Evolutionary conservation across 2,329 filamentous ascomycete species (phyloP).

Genomic region (Trichoderma polysporum): DNA sequence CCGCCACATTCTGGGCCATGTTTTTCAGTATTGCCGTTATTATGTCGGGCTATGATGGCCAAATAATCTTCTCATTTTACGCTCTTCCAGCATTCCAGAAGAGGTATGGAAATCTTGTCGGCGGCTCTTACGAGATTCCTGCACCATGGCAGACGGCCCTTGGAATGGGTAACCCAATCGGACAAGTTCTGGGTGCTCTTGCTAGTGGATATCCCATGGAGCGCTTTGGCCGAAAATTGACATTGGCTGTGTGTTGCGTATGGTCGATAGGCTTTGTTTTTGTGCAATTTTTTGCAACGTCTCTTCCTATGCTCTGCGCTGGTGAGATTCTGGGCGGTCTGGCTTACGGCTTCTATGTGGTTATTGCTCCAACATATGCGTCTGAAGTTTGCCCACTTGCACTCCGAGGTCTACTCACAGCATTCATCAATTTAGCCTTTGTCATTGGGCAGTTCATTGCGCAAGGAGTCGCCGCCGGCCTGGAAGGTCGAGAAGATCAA

Average conservation of each 20-base stretch:
- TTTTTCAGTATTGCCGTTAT: constrained; percentile 33
- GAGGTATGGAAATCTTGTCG: constrained; percentile 33
- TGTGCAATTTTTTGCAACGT: constrained; percentile 62
- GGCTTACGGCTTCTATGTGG: constrained; percentile 60
- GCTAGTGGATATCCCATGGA: constrained; percentile 35
- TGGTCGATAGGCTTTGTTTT: constrained; percentile 56
- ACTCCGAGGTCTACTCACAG: constrained; percentile 57
- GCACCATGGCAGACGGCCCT: constrained; percentile 51
- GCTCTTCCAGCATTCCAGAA: constrained; percentile 35
- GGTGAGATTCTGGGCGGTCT: constrained; percentile 62
- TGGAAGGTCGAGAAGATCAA: constrained; percentile 40
- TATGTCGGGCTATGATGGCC: constrained; percentile 37
- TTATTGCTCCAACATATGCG: constrained; percentile 59
- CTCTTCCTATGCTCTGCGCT: constrained; percentile 55
- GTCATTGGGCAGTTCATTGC: constrained; percentile 61
- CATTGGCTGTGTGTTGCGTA: constrained; percentile 44
- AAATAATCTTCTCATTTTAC: constrained; percentile 41
- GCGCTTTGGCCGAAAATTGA: constrained; percentile 44
- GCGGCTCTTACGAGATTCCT: constrained; percentile 45
- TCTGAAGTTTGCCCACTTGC: constrained; percentile 60
- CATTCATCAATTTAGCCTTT: constrained; percentile 62
- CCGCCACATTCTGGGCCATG: constrained; percentile 33
- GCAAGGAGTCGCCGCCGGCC: constrained; percentile 47
- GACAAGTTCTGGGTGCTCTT: constrained; percentile 47
- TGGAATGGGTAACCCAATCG: constrained; percentile 45